phyloP scores from a whole-genome alignment of 768 basidiomycete genomes.

The Mycena albidolilacea region DNA sequence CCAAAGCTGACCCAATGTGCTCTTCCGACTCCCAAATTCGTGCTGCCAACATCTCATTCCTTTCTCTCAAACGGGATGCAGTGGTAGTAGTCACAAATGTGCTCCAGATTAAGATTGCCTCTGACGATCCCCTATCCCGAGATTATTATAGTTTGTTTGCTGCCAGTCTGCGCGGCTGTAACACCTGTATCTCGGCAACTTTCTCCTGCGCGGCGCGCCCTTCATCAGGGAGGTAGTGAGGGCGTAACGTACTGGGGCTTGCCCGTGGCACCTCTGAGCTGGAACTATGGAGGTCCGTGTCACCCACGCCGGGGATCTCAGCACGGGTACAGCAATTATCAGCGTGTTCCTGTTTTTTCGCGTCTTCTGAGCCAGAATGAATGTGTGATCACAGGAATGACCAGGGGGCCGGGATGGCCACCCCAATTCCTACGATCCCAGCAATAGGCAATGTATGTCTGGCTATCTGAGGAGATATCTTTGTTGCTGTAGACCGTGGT shows the following conservation, averaged over 20 bases:
- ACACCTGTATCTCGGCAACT: not conserved
- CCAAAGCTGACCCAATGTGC: constrained; percentile 9
- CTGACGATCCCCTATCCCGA: not conserved
- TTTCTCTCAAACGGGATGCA: not conserved
- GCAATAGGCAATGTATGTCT: no score
- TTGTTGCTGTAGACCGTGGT: no score
- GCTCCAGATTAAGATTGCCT: no score
- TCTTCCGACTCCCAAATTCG: constrained; percentile 6
- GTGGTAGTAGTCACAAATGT: not conserved
- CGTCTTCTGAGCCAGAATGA: no score
- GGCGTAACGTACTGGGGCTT: not conserved
- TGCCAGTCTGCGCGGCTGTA: not conserved
- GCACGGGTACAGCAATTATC: no score
- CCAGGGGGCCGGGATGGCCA: no score
- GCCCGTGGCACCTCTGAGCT: no score
- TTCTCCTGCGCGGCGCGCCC: constrained; percentile 6
- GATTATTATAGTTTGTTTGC: not conserved
- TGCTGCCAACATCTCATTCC: constrained; percentile 3
- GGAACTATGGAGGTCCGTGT: not conserved
- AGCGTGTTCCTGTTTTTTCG: no score
- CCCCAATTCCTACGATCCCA: no score
- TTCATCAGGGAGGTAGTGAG: not conserved
- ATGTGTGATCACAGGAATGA: no score
- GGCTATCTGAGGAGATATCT: no score
- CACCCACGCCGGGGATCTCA: not conserved